These are phyloP conservation scores for Gynochthodes officinalis DNA, from an alignment of 257 asterid genomes.

Conservation along the genomic window DNA sequence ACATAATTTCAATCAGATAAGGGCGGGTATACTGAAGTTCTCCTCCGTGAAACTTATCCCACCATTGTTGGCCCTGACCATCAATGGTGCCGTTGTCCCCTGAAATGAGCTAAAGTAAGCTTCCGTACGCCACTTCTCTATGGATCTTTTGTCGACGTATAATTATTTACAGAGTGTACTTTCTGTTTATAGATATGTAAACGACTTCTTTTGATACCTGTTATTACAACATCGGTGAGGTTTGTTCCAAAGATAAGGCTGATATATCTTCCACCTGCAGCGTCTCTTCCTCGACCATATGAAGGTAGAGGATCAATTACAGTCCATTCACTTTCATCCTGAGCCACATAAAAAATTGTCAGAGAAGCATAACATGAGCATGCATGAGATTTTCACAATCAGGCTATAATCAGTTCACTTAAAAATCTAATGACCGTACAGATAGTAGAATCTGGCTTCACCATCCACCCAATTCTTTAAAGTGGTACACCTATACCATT, in stretches of 20 bases:
- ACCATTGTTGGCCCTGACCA: slow-evolving; percentile 91
- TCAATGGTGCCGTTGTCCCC: slow-evolving; percentile 92
- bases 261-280: slow-evolving; percentile 71
- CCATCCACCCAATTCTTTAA: background rate
- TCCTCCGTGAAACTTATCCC: slow-evolving; percentile 74
- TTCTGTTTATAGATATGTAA: no score
- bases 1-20: slow-evolving; percentile 81
- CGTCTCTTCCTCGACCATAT: slow-evolving; percentile 90
- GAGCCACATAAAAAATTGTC: background rate
- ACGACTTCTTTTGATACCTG: slow-evolving; percentile 72
- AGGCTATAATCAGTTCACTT: no score
- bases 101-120: slow-evolving; percentile 28
- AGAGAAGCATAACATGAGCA: background rate
- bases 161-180: no score
- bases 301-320: slow-evolving; percentile 90
- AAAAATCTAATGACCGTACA: no score
- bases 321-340: slow-evolving; percentile 80
- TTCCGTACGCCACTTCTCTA: no score
- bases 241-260: slow-evolving; percentile 87
- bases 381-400: background rate
- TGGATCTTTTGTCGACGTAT: no score
- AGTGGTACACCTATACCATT: no score
- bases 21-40: slow-evolving; percentile 72
- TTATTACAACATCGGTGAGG: slow-evolving; percentile 80
- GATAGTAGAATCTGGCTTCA: background rate